Evolutionary conservation across 1,284 basidiomycete genomes (phyloP).

Genomic region (Lignosus rhinocerotis): DNA sequence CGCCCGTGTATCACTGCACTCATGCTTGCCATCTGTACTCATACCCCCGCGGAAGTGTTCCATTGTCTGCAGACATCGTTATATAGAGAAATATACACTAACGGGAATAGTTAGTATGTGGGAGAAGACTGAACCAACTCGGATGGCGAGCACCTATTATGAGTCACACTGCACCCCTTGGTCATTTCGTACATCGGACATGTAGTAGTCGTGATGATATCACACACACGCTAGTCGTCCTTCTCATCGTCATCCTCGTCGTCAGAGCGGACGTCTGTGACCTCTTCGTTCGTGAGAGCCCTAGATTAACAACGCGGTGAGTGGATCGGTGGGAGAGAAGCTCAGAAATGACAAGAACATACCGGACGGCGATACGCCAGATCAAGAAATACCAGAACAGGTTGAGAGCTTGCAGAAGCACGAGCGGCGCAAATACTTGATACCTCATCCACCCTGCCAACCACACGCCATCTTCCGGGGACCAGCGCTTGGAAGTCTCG

Average conservation of each 20-base stretch:
- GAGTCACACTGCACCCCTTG: not conserved
- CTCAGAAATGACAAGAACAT: constrained; percentile 19
- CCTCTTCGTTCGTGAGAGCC: constrained; percentile 31
- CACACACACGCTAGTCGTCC: constrained; percentile 41
- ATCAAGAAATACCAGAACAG: constrained; percentile 91
- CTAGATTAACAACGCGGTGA: constrained; percentile 9
- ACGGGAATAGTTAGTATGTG: not conserved
- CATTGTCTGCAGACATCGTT: not conserved
- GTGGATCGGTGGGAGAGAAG: not conserved
- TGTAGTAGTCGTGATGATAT: not conserved
- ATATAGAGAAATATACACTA: not conserved
- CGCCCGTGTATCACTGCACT: not conserved
- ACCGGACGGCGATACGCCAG: constrained; percentile 64
- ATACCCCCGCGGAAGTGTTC: not conserved
- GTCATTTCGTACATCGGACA: not conserved
- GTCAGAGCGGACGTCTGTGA: constrained; percentile 60
- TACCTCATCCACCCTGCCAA: constrained; percentile 79
- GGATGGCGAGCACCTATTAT: not conserved
- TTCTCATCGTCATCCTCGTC: constrained; percentile 60
- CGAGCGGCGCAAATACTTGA: constrained; percentile 77
- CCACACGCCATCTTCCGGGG: constrained; percentile 67
- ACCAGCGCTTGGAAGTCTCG: constrained; percentile 59
- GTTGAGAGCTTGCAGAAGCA: constrained; percentile 81
- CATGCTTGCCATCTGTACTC: not conserved
- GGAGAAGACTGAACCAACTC: too few species aligned